These are phyloP conservation scores for Dimargaris xerosporica DNA, from an alignment of 192 early-diverging fungal genomes.

Conservation along the genomic window DNA sequence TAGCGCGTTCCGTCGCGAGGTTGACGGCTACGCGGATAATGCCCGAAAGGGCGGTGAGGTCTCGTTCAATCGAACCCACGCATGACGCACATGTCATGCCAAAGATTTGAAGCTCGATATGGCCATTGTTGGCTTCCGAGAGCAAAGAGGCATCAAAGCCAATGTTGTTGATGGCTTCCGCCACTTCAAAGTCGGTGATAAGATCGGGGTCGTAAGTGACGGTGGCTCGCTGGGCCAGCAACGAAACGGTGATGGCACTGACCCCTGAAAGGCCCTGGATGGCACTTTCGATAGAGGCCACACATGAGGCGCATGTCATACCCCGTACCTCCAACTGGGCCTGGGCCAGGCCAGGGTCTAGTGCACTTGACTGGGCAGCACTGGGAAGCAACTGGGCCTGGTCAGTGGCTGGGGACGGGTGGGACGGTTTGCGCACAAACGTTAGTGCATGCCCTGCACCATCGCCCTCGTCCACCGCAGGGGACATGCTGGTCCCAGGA, in stretches of 20 bases:
- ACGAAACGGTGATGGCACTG: conserved; percentile 57
- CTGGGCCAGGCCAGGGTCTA: background rate
- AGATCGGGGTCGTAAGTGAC: conserved; percentile 42
- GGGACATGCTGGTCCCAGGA: background rate
- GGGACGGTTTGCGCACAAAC: background rate
- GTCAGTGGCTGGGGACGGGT: background rate
- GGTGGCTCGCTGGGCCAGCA: conserved; percentile 67
- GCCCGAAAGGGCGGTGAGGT: conserved; percentile 18
- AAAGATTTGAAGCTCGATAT: conserved; percentile 63
- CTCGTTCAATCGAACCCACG: conserved; percentile 60
- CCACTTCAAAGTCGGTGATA: conserved; percentile 32
- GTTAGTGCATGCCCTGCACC: too few relatives aligned
- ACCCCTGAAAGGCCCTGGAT: conserved; percentile 45
- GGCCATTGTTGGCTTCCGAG: conserved; percentile 28
- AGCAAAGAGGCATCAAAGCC: conserved; percentile 57
- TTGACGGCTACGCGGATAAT: conserved; percentile 53
- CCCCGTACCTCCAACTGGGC: conserved; percentile 61
- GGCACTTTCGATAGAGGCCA: conserved; percentile 64
- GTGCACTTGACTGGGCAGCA: background rate
- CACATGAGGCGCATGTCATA: conserved; percentile 95
- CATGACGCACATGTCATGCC: conserved; percentile 88
- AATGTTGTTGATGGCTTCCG: conserved; percentile 46
- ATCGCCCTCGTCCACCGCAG: background rate
- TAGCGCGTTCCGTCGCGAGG: conserved; percentile 58
- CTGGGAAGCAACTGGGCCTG: background rate